These are phyloP conservation scores for Fistulifera pelliculosa DNA, from an alignment of 108 stramenopile species.

Conservation along the genomic window DNA sequence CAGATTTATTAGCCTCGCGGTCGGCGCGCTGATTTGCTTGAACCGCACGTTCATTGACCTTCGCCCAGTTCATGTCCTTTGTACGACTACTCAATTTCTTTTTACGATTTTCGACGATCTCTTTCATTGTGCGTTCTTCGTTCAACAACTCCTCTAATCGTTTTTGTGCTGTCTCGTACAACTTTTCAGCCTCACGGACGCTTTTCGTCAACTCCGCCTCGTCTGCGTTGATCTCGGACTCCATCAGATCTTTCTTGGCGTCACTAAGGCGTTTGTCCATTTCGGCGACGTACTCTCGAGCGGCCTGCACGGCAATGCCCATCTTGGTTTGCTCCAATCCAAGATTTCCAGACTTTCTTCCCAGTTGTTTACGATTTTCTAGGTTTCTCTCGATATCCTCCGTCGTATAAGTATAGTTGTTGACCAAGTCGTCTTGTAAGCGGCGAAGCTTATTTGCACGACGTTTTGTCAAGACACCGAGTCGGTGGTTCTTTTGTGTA, in stretches of 20 bases:
- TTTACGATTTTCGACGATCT: conserved; percentile 50
- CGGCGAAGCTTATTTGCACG: conserved; percentile 61
- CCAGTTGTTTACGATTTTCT: conserved; percentile 55
- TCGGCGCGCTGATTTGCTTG: conserved; percentile 65
- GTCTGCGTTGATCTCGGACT: conserved; percentile 24
- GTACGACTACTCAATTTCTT: conserved; percentile 34
- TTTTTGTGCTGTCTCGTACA: conserved; percentile 36
- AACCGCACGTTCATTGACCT: conserved; percentile 71
- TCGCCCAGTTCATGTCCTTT: conserved; percentile 72
- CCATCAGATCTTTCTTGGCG: conserved; percentile 31
- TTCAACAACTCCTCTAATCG: conserved; percentile 32
- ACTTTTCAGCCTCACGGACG: conserved; percentile 22
- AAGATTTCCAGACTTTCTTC: conserved; percentile 52
- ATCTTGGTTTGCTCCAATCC: conserved; percentile 68
- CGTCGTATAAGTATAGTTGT: conserved; percentile 73
- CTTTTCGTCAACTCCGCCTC: conserved; percentile 16
- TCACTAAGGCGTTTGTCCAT: conserved; percentile 45
- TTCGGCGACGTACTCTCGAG: conserved; percentile 34
- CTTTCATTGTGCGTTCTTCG: conserved; percentile 38
- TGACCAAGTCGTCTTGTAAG: conserved; percentile 65
- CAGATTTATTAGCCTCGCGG: conserved; percentile 50
- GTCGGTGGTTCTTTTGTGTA: conserved; percentile 53
- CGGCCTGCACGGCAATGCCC: conserved; percentile 69
- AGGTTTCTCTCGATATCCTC: conserved; percentile 72
- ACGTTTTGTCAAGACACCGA: conserved; percentile 45